Base-by-base conservation (phyloP, 345 rosid genomes). In the Lepidium africanum region DNA sequence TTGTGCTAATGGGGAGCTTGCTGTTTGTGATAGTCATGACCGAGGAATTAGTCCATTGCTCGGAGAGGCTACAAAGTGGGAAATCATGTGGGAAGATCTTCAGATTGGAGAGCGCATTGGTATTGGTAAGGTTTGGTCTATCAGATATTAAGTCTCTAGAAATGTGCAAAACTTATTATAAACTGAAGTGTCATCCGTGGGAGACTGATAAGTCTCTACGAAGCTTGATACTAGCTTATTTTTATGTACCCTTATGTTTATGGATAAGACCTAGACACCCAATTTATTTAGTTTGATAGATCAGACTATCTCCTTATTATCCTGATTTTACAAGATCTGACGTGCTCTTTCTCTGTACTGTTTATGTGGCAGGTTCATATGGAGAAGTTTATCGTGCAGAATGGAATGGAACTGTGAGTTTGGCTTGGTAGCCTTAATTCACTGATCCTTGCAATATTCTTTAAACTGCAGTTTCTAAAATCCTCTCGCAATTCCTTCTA, bases 51-150 rank as follows among this genome's bases (percentile, higher is more conserved):
- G 87, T 70, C 88, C 90, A 25, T 69, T 85, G 76, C 87, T 84
- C 10, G 88, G 92, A 13, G 96, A 89, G 76, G 97, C 83, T 69
- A 90, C 83, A 16, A 89, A 85, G 74, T 86, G 96, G 89, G 97
- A 90, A 86, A 87, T 93, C 74, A 82, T 78, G 39, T 93, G 98
- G 98, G 96, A 90, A 77, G 96, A 90, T 83, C 91, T 90, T 74
- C 87, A 82, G 75, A 81, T 93, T 73, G 98, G 97, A 65, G 98
- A 93, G 77, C 96, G 98, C n/a, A 90, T 93, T 74, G 98, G 97
- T 67, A 91, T 93, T 40, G 98, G 97, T 93, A 87, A 83, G 85
- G 48, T 42, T 66, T 72, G 47, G 19, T n/a, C 62, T 36, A 14
- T 65, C 45, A 49, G 37, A 70, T 37, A 50, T 41, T 61, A 10